A percentile compares a stretch with the other conserved stretches of the same genome.
Evolutionary conservation across 2,329 filamentous ascomycete species (phyloP).

Genomic region (Colletotrichum tanaceti): DNA sequence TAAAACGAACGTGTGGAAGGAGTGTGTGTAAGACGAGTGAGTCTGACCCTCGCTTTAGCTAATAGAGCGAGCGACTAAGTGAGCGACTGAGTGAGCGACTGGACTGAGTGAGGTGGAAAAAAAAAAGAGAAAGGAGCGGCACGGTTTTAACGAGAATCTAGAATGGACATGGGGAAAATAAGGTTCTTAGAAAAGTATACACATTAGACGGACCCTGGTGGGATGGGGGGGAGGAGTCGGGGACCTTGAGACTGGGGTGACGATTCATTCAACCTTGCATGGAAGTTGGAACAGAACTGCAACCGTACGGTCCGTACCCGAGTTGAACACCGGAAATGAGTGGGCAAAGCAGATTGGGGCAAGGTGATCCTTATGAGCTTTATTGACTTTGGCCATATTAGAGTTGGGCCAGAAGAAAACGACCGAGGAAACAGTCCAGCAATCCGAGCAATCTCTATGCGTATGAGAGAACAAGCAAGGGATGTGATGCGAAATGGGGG

Average conservation of each 20-base stretch:
- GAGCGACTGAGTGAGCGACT: too few species aligned
- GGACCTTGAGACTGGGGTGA: not conserved
- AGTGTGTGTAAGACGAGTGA: too few species aligned
- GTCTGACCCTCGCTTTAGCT: not conserved
- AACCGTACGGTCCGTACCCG: too few species aligned
- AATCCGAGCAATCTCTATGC: not conserved
- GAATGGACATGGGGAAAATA: not conserved
- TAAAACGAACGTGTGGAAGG: too few species aligned
- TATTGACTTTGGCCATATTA: not conserved
- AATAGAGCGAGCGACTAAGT: too few species aligned
- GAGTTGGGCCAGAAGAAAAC: slow-evolving; percentile 1
- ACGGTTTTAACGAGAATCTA: slow-evolving; percentile 10
- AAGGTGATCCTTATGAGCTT: not conserved
- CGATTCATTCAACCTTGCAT: not conserved
- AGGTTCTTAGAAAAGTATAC: slow-evolving; percentile 6
- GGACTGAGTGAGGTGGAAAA: not conserved
- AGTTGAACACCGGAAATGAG: not conserved
- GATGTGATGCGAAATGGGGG: not conserved
- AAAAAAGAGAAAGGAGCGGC: slow-evolving; percentile 3
- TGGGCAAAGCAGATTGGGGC: not conserved
- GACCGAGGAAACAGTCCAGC: not conserved
- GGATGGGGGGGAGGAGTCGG: too few species aligned
- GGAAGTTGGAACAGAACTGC: not conserved
- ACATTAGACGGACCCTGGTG: slow-evolving; percentile 11
- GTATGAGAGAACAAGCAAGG: not conserved